Base-by-base conservation (phyloP, 345 rosid genomes). In the Murraya paniculata region DNA sequence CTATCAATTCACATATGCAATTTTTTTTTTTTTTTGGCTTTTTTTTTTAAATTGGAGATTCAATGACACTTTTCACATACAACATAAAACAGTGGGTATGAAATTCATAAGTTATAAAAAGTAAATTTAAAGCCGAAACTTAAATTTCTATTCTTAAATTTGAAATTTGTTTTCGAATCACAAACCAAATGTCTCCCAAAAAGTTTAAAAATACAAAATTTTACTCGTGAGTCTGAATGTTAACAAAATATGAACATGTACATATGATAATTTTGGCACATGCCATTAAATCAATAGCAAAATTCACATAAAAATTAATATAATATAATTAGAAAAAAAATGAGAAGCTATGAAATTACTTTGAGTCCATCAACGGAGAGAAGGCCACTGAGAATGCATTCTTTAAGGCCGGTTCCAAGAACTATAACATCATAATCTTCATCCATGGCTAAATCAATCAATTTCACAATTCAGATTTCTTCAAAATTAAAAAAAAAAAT, bases 321-420 rank as follows among this genome's bases (percentile, higher is more conserved):
- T 53, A 60, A 69, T 48, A 45, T 6, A 53, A 79, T 22, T 2
- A 69, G 19, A 60, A 25, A 60, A 25, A 45, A 24, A 64, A 33
- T 31, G 31, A 64, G 56, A 64, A 30, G 33, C 25, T 81, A 9
- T 19, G 4, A 16, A 64, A 31, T 22, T 72, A 92, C 97, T 90
- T 94, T 96, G 91, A 92, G 97, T 57, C 98, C 99, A 85, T 92
- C 88, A 59, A 92, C 98, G 35, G 96, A 96, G 82, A 96, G 94
- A 55, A 96, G 94, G 7, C 99, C 99, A 11, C 98, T 92, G 82
- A 92, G 98, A 82, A 95, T 95, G 86, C 99, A 95, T 81, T 95
- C 94, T 81, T 95, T 95, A 73, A 93, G 97, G 74, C 97, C 97
- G 8, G 94, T 95, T 66, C 97, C 99, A n/a, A 93, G 93, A 78